These are phyloP conservation scores for Eucalyptus leucophloia DNA, from an alignment of 345 rosid genomes.

Conservation along the genomic window DNA sequence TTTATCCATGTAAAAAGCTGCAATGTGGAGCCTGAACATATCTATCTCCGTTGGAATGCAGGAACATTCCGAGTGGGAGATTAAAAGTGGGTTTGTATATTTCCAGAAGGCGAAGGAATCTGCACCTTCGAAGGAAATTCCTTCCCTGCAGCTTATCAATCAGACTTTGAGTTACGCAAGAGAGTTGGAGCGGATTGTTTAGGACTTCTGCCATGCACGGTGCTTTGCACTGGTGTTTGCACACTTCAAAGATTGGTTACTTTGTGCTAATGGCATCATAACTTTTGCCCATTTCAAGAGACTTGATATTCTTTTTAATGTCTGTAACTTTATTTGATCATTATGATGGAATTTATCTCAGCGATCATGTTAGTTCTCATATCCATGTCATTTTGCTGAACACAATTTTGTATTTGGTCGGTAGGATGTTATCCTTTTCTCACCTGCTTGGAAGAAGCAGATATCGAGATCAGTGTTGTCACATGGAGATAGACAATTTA, in stretches of 20 bases:
- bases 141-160: constrained; percentile 91
- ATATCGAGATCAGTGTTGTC: background rate
- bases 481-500: background rate
- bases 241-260: background rate
- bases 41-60: constrained; percentile 4
- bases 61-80: constrained; percentile 98
- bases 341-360: background rate
- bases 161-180: constrained; percentile 94
- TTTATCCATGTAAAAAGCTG: background rate
- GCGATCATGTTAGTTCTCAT: background rate
- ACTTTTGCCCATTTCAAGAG: background rate
- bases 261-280: background rate
- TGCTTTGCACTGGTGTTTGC: background rate
- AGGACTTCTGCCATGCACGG: background rate
- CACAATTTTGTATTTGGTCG: background rate
- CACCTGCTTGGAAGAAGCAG: background rate
- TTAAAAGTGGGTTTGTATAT: constrained; percentile 55
- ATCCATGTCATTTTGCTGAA: background rate
- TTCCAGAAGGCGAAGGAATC: constrained; percentile 92
- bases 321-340: background rate
- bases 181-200: constrained; percentile 96
- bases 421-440: background rate
- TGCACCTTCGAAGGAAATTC: constrained; percentile 91
- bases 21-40: background rate
- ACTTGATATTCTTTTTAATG: background rate